A percentile compares a stretch with the other conserved stretches of the same genome.
phyloP scores from a whole-genome alignment of 768 basidiomycete species.

The Candolleomyces aberdarensis region DNA sequence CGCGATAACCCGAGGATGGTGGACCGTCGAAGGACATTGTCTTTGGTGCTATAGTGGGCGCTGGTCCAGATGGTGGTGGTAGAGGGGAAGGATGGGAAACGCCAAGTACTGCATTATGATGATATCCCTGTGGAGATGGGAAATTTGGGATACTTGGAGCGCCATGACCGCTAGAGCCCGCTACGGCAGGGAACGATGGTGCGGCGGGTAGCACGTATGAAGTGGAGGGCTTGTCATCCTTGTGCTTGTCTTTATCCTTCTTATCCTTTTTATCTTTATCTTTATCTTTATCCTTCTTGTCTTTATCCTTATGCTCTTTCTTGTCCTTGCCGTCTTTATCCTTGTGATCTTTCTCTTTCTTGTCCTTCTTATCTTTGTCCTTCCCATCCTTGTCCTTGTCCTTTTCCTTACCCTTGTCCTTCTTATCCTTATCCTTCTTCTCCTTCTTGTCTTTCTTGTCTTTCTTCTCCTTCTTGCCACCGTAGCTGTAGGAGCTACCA shows the following conservation, averaged over 20 bases:
- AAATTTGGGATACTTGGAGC: neutral
- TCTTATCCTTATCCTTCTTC: slow-evolving; percentile 20
- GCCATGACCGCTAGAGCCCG: neutral
- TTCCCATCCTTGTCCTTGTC: slow-evolving; percentile 25
- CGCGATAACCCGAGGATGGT: slow-evolving; percentile 66
- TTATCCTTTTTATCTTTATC: slow-evolving; percentile 20
- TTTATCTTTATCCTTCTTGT: slow-evolving; percentile 22
- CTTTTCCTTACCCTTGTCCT: slow-evolving; percentile 17
- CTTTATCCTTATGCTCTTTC: slow-evolving; percentile 16
- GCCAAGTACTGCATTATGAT: neutral
- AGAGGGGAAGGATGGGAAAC: slow-evolving; percentile 2
- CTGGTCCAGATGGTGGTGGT: slow-evolving; percentile 4
- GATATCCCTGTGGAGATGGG: neutral
- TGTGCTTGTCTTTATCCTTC: slow-evolving; percentile 10
- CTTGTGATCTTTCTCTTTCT: slow-evolving; percentile 22
- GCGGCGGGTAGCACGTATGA: slow-evolving; percentile 1
- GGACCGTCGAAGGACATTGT: slow-evolving; percentile 17
- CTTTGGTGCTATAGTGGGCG: too few species aligned
- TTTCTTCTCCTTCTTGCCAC: slow-evolving; percentile 5
- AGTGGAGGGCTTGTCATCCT: neutral
- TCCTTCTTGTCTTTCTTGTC: slow-evolving; percentile 16
- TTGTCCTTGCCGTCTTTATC: slow-evolving; percentile 19
- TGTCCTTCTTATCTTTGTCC: slow-evolving; percentile 23
- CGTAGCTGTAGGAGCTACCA: slow-evolving; percentile 1
- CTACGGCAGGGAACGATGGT: neutral